Conservation (phyloP, 2,329 filamentous ascomycete species). For the Calonectria fujianensis region DNA sequence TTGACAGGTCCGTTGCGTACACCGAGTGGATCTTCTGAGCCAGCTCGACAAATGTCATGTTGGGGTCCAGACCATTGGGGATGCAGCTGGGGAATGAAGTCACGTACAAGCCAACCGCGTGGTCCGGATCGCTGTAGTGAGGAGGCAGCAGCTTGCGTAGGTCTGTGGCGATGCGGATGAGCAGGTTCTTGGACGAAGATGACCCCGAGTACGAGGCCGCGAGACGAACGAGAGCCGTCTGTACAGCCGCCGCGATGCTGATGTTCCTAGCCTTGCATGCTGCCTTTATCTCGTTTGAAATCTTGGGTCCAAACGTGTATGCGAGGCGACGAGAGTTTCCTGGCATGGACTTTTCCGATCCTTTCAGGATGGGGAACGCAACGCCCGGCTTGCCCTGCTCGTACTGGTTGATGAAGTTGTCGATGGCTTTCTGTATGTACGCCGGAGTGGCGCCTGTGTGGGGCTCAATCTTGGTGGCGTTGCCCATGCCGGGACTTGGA, state of each 20-base stretch:
- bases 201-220: conserved; percentile 4
- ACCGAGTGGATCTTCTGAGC: conserved; percentile 5
- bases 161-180: conserved; percentile 17
- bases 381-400: conserved; percentile 15
- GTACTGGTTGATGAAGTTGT: background rate
- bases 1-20: conserved; percentile 6
- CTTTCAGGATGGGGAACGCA: conserved; percentile 10
- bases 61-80: conserved; percentile 1
- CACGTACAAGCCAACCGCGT: conserved; percentile 10
- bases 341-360: conserved; percentile 23
- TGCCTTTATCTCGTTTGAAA: background rate
- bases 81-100: conserved; percentile 7
- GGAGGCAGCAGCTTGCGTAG: background rate
- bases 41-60: conserved; percentile 1
- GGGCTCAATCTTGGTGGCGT: background rate
- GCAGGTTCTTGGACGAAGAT: background rate
- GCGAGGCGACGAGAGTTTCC: background rate
- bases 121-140: conserved; percentile 9
- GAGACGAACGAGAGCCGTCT: conserved; percentile 5
- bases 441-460: background rate
- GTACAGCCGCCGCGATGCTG: conserved; percentile 16
- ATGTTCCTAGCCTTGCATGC: conserved; percentile 9
- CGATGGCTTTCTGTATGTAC: background rate
- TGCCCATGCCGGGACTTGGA: conserved; percentile 20
- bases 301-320: background rate